Percentiles rank a stretch among this genome's conserved stretches.
phyloP scores from a whole-genome alignment of 768 basidiomycete species.

The Amanita pallidorosea region DNA sequence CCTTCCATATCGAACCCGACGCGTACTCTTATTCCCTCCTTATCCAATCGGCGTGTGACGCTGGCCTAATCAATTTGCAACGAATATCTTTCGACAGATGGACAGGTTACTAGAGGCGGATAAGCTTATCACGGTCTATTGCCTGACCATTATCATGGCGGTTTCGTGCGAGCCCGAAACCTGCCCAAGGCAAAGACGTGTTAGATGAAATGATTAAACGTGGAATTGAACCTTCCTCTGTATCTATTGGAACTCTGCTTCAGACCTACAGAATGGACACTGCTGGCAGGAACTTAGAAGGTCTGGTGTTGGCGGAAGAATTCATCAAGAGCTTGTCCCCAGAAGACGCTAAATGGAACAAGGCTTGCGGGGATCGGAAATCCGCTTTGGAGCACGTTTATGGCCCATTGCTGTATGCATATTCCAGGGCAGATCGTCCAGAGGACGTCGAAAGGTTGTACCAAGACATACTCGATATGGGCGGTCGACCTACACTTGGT shows the following conservation, averaged over 20 bases:
- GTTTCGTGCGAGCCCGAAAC: conserved; percentile 50
- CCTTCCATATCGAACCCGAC: conserved; percentile 43
- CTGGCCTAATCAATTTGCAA: conserved; percentile 53
- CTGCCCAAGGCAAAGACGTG: conserved; percentile 45
- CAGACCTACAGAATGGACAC: conserved; percentile 34
- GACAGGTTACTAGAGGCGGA: conserved; percentile 27
- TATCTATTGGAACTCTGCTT: conserved; percentile 63
- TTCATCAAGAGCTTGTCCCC: conserved; percentile 47
- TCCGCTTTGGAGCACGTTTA: conserved; percentile 44
- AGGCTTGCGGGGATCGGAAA: conserved; percentile 24
- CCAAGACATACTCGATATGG: conserved; percentile 37
- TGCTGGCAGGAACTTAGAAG: conserved; percentile 33
- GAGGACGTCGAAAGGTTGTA: conserved; percentile 49
- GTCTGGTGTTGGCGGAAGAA: conserved; percentile 49
- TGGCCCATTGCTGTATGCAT: conserved; percentile 47
- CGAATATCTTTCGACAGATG: conserved; percentile 61
- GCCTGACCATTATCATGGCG: conserved; percentile 69
- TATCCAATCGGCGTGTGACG: conserved; percentile 75
- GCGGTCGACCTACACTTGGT: conserved; percentile 47
- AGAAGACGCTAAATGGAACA: conserved; percentile 27
- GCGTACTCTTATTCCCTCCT: conserved; percentile 58
- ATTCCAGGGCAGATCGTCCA: conserved; percentile 29
- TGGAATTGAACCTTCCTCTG: conserved; percentile 54
- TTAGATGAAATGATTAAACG: conserved; percentile 63
- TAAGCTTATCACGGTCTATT: conserved; percentile 41